Evolutionary conservation across 2,329 filamentous ascomycete species (phyloP), one percentile per base, ranked within the genome.

Genomic region (Microcyclospora tardicrescens): DNA sequence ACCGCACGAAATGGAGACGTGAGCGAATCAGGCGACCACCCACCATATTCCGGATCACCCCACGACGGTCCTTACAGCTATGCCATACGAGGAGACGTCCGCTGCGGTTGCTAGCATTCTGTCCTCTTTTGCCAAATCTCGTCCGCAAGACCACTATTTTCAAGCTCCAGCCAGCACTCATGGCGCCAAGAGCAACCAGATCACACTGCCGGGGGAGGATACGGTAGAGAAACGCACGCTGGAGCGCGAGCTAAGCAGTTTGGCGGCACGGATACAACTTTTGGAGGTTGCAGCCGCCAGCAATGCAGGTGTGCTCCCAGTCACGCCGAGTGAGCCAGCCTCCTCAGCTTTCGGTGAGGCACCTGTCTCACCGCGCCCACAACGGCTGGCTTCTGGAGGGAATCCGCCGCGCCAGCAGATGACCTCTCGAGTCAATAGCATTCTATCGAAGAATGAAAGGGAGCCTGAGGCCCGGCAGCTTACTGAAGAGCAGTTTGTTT

Each of bases 401-500:
- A 42, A 46, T 19, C 29, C 43, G 10, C 47, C 48, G 35, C 51
- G 57, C n/a, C 53, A 56, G 36, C 51, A 53, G n/a, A 61, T 60
- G 54, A 47, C 52, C 43, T 53, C 61, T 27, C 67, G 65, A 62
- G 66, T 69, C 35, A 67, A 62, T 54, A 67, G 70, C 60, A 64
- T 69, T 61, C 61, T 73, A 43, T 65, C 71, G 32, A 69, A 72
- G 42, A 71, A 68, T 53, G 66, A 74, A 45, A 61, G 69, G 38
- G 56, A 61, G 47, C 52, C 71, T 51, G 52, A 64, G 52, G 56
- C 61, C 16, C 61, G 59, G 55, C 75, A 66, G 54, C 73, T 84
- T 54, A 84, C 79, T 51, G 81, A 86, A 57, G 81, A 89, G 64
- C 83, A 89, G 59, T 79, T 93, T 52, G 79, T 81, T 61, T 82